A percentile compares a stretch with the other conserved stretches of the same genome.
Evolutionary conservation across 345 rosid species (phyloP).

Genomic region (Rhodomyrtus tomentosa): DNA sequence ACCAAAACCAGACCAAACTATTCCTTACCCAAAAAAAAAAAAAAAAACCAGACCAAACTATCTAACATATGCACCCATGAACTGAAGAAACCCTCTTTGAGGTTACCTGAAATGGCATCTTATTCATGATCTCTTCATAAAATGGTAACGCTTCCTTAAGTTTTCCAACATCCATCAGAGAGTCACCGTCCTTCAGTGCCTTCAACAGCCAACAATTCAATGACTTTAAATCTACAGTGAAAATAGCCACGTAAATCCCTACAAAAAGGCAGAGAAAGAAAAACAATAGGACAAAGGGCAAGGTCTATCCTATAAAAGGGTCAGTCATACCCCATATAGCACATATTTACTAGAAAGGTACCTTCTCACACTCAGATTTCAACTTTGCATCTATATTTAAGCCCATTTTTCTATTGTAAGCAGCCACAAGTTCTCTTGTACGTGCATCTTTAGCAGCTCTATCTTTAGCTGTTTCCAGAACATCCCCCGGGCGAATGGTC

Average conservation of each 20-base stretch:
- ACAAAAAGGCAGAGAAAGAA: not conserved
- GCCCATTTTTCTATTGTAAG: conserved; percentile 59
- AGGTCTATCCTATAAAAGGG: not conserved
- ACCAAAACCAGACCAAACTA: no score
- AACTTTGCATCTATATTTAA: conserved; percentile 59
- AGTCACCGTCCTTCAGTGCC: conserved; percentile 63
- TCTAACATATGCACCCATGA: no score
- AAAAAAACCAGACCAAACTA: no score
- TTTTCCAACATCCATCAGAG: conserved; percentile 69
- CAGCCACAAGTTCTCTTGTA: conserved; percentile 51
- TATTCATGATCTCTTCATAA: conserved; percentile 59
- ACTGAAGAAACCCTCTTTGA: not conserved
- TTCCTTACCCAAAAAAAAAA: no score
- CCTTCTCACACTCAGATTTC: conserved; percentile 77
- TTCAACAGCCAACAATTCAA: conserved; percentile 14
- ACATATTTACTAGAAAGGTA: conserved; percentile 3
- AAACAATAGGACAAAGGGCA: not conserved
- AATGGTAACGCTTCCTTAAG: conserved; percentile 63
- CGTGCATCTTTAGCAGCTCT: conserved; percentile 54
- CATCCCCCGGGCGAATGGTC: conserved; percentile 69
- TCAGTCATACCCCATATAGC: not conserved
- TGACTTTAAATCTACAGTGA: not conserved
- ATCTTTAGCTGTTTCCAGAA: conserved; percentile 66
- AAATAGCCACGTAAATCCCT: not conserved
- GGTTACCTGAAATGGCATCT: conserved; percentile 60